Percentiles rank a stretch among this genome's conserved stretches.
Conservation (phyloP, 805 yeast species). For the Ogataea parapolymorpha region DNA sequence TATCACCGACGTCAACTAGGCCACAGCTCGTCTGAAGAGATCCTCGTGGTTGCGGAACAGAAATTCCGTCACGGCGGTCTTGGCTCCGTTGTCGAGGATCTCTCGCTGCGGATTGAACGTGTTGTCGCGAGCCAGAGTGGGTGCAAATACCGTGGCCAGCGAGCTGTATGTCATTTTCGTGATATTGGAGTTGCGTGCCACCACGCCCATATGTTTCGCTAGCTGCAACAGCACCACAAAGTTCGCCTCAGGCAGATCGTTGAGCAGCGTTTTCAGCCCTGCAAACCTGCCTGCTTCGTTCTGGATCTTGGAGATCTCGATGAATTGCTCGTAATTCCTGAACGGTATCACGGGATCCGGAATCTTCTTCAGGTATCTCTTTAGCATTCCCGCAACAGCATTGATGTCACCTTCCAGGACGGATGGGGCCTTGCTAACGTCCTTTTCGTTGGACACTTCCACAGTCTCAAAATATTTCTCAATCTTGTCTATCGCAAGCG, state of each 20-base stretch:
- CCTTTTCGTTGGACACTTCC: slow-evolving; percentile 33
- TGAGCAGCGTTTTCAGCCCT: slow-evolving; percentile 45
- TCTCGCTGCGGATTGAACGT: slow-evolving; percentile 69
- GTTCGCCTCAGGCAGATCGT: slow-evolving; percentile 66
- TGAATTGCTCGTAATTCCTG: slow-evolving; percentile 61
- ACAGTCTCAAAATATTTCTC: slow-evolving; percentile 34
- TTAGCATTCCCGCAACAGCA: slow-evolving; percentile 82
- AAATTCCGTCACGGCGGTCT: slow-evolving; percentile 76
- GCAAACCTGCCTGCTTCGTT: slow-evolving; percentile 33
- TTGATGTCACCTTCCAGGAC: slow-evolving; percentile 58
- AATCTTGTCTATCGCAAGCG: slow-evolving; percentile 53
- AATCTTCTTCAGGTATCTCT: slow-evolving; percentile 78
- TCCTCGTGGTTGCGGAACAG: slow-evolving; percentile 48
- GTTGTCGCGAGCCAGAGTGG: slow-evolving; percentile 76
- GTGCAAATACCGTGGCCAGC: slow-evolving; percentile 90
- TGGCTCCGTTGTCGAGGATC: slow-evolving; percentile 75
- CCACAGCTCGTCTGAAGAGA: slow-evolving; percentile 21
- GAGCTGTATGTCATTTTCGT: slow-evolving; percentile 85
- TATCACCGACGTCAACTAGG: slow-evolving; percentile 60
- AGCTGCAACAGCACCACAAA: slow-evolving; percentile 51
- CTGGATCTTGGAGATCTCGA: slow-evolving; percentile 45
- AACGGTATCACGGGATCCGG: slow-evolving; percentile 83
- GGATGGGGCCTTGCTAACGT: slow-evolving; percentile 19
- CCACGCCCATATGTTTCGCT: slow-evolving; percentile 60
- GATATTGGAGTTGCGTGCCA: slow-evolving; percentile 47